phyloP scores from a whole-genome alignment of 1,284 basidiomycete species.

The Fomitiporia mediterranea region DNA sequence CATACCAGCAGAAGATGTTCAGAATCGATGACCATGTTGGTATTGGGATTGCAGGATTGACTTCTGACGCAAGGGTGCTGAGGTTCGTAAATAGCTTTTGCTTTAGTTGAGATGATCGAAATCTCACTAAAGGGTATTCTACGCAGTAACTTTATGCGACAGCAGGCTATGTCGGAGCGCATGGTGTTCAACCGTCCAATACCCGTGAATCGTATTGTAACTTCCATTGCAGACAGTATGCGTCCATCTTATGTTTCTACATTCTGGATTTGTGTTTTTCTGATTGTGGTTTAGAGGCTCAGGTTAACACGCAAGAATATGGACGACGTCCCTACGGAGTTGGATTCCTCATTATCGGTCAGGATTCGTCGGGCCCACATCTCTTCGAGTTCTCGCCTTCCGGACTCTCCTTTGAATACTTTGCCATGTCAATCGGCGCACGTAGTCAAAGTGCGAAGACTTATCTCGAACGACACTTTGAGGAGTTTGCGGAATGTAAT shows the following conservation, averaged over 20 bases:
- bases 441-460: constrained; percentile 98
- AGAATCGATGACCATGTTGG: constrained; percentile 99
- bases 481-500: constrained; percentile 81
- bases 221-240: constrained; percentile 91
- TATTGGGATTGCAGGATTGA: constrained; percentile 97
- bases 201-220: constrained; percentile 90
- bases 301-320: constrained; percentile 99
- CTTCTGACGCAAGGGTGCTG: constrained; percentile 94
- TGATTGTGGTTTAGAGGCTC: constrained; percentile 69
- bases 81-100: constrained; percentile 49
- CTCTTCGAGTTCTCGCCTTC: constrained; percentile 98
- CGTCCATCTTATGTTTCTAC: constrained; percentile 21
- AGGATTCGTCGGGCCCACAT: constrained; percentile 93
- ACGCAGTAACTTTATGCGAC: constrained; percentile 95
- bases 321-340: constrained; percentile 98
- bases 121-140: neutral
- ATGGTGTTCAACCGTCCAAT: constrained; percentile 95
- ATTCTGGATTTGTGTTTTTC: constrained; percentile 10
- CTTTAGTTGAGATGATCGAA: neutral
- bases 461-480: constrained; percentile 93
- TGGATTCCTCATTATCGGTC: constrained; percentile 95
- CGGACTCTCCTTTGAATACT: constrained; percentile 97
- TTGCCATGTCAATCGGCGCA: constrained; percentile 97
- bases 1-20: constrained; percentile 99
- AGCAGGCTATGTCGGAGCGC: constrained; percentile 93